Evolutionary conservation across 805 yeast species (phyloP), one percentile per base, ranked within the genome.

Genomic region (Isabelozyma pseudorhagii): DNA sequence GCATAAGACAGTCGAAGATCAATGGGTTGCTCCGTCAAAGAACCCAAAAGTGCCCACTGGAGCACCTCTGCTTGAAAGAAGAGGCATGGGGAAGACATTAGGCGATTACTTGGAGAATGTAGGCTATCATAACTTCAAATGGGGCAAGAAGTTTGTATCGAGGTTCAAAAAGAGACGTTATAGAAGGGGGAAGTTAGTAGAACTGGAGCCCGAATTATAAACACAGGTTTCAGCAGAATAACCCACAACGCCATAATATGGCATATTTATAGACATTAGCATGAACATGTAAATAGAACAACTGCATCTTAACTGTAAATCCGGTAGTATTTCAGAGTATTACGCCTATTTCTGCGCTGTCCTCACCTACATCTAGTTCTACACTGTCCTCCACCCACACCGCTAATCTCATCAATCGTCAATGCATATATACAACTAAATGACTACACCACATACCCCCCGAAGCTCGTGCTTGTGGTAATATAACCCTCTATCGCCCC

Each of bases 401-500:
- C 3, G 10, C 36, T 31, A 4, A 10, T 31, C 36, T 38, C 40
- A 15, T 38, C 15, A 38, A 38, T 38, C 40, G 18, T 38, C 18
- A 38, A 31, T 31, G 36, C 36, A 31, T 31, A 31, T 18, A 13
- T 7, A 31, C 36, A 31, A 21, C 25, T 21, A 21, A 21, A 21
- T 3, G 10, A 17, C 50, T 45, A 64, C 27, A 67, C 69, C 8
- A 66, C 67, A 47, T 69, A 68, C 3, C 74, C 74, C 7, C 74
- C 74, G 52, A 64, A 69, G 49, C 67, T 58, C 47, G 59, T 63
- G 41, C 57, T 62, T 6, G 54, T 53, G 9, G 77, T 69, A 14
- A 67, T 54, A 50, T 72, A 72, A 5, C 74, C 76, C 28, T 70
- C 77, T 14, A 65, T 60, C 13, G 55, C 55, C 10, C 50, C 52